These are phyloP conservation scores for Holtermanniella nyarrowii DNA, from an alignment of 768 basidiomycete species.

Conservation along the genomic window DNA sequence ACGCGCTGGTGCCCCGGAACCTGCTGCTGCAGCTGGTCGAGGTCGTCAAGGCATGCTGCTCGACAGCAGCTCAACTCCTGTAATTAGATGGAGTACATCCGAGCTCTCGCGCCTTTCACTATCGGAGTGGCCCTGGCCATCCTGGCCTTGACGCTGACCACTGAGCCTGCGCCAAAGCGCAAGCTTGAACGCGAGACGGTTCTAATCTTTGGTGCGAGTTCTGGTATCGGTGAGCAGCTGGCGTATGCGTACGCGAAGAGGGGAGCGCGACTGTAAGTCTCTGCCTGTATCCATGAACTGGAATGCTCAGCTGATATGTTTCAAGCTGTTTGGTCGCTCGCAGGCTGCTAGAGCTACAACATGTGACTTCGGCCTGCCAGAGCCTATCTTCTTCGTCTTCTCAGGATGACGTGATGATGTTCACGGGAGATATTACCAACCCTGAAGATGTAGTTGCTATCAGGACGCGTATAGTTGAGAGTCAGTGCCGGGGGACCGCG, in stretches of 20 bases:
- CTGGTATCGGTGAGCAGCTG: constrained; percentile 66
- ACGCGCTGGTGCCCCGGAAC: too few relatives aligned
- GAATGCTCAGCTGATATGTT: background rate
- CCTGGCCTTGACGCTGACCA: background rate
- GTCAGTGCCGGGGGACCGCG: constrained; percentile 43
- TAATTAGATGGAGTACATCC: too few relatives aligned
- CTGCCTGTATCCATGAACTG: background rate
- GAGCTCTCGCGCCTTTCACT: background rate
- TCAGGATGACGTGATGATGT: constrained; percentile 32
- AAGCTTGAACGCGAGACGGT: constrained; percentile 54
- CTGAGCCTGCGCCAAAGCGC: background rate
- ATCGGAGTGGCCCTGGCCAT: background rate
- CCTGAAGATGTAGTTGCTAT: constrained; percentile 59
- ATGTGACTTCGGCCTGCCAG: constrained; percentile 43
- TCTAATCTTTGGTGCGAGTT: constrained; percentile 70
- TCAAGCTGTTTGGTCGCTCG: constrained; percentile 60
- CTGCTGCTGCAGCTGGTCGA: too few relatives aligned
- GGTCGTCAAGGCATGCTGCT: too few relatives aligned
- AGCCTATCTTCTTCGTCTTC: too few relatives aligned
- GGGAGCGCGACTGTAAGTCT: constrained; percentile 49
- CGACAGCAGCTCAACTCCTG: too few relatives aligned
- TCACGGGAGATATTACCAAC: constrained; percentile 57
- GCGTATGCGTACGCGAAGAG: constrained; percentile 60
- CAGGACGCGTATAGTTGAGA: constrained; percentile 48
- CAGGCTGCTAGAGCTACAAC: constrained; percentile 49